Evolutionary conservation across 495 filamentous ascomycete genomes (phyloP).

Genomic region (Penicillium mononematosum): DNA sequence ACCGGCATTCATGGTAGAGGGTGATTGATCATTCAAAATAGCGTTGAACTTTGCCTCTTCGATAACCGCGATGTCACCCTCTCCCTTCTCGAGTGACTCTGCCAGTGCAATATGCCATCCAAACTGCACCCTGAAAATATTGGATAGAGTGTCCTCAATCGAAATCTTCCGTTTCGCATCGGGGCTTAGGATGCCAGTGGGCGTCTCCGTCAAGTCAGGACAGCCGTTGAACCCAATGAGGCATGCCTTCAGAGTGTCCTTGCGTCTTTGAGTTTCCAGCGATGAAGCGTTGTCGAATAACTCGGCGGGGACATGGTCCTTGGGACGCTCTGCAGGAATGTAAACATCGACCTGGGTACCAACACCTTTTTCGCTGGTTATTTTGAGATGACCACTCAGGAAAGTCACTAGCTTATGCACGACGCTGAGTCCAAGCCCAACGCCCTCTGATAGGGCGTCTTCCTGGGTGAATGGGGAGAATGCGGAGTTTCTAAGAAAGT

Average conservation of each 20-base stretch:
- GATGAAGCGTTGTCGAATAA: not conserved
- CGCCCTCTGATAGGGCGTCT: constrained; percentile 60
- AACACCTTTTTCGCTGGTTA: constrained; percentile 54
- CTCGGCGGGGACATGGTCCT: constrained; percentile 3
- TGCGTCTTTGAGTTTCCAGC: not conserved
- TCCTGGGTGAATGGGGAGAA: constrained; percentile 75
- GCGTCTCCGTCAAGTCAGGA: constrained; percentile 22
- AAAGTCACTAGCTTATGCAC: constrained; percentile 63
- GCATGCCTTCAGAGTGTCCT: constrained; percentile 5
- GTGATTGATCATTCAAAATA: not conserved
- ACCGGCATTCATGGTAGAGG: not conserved
- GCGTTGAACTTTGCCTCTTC: constrained; percentile 15
- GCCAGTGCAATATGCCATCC: constrained; percentile 13
- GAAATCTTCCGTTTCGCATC: constrained; percentile 26
- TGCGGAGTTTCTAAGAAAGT: constrained; percentile 64
- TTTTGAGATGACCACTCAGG: constrained; percentile 58
- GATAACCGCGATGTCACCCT: constrained; percentile 21
- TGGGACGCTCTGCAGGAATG: constrained; percentile 38
- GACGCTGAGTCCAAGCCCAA: constrained; percentile 69
- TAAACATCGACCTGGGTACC: constrained; percentile 61
- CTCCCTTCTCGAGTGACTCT: constrained; percentile 7
- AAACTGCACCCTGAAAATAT: constrained; percentile 8
- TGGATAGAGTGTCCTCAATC: constrained; percentile 19
- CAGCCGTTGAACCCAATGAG: constrained; percentile 23
- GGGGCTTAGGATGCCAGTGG: constrained; percentile 20